A percentile compares a stretch with the other conserved stretches of the same genome.
Conservation (phyloP, 1,284 basidiomycete species). For the Ustilago trichophora region DNA sequence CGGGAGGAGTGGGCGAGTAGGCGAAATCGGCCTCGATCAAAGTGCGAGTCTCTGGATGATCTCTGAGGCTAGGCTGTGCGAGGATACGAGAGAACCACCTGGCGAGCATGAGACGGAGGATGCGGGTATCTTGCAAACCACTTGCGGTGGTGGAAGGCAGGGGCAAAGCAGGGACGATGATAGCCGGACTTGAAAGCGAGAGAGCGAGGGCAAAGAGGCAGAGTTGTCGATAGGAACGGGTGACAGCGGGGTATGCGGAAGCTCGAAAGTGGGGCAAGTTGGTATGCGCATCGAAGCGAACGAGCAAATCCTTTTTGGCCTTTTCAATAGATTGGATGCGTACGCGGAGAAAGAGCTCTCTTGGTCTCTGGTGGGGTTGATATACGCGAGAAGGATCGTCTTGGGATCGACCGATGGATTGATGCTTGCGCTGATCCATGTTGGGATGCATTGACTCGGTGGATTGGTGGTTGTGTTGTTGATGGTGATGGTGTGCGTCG, state of each 20-base stretch:
- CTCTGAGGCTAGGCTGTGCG: constrained; percentile 40
- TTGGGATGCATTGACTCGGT: constrained; percentile 23
- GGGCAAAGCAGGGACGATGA: constrained; percentile 55
- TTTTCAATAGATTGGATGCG: constrained; percentile 48
- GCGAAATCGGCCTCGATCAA: constrained; percentile 62
- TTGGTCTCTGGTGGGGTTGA: constrained; percentile 33
- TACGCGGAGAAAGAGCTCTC: constrained; percentile 40
- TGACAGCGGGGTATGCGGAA: constrained; percentile 45
- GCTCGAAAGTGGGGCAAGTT: constrained; percentile 59
- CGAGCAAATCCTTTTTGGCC: constrained; percentile 47
- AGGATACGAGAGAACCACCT: constrained; percentile 56
- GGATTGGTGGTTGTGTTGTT: not conserved
- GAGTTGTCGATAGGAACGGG: constrained; percentile 56
- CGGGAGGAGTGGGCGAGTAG: constrained; percentile 53
- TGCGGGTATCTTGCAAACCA: constrained; percentile 48
- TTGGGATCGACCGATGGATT: constrained; percentile 6
- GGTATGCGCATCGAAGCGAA: constrained; percentile 50
- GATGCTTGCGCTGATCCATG: constrained; percentile 33
- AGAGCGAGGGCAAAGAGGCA: constrained; percentile 53
- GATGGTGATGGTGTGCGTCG: too few relatives aligned
- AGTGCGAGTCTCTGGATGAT: constrained; percentile 55
- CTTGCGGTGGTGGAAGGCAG: constrained; percentile 46
- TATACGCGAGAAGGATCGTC: constrained; percentile 25
- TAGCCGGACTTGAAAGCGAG: constrained; percentile 34
- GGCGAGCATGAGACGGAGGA: constrained; percentile 49